phyloP scores from a whole-genome alignment of 2,329 filamentous ascomycete genomes.

The Aspergillus aculeatus region DNA sequence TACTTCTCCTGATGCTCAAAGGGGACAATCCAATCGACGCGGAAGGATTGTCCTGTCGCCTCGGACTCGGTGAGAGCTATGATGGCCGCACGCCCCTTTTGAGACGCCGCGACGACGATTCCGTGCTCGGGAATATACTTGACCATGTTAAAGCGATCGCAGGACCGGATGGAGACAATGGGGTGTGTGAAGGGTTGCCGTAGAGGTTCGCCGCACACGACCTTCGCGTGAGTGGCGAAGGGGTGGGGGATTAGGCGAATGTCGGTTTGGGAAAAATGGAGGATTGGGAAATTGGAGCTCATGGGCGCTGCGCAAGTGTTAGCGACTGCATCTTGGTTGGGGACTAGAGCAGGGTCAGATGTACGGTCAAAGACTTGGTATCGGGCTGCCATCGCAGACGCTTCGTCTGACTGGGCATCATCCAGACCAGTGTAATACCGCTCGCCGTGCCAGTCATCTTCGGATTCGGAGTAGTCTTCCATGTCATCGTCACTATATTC shows the following conservation, averaged over 20 bases:
- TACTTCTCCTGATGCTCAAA: conserved; percentile 49
- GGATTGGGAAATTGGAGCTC: conserved; percentile 38
- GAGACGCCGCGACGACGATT: conserved; percentile 57
- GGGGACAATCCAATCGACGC: conserved; percentile 59
- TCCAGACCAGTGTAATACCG: conserved; percentile 17
- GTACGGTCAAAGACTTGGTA: conserved; percentile 22
- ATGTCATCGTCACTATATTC: conserved; percentile 19
- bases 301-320: conserved; percentile 19
- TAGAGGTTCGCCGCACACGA: conserved; percentile 33
- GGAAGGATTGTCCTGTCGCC: conserved; percentile 46
- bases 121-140: conserved; percentile 60
- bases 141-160: conserved; percentile 58
- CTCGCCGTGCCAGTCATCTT: conserved; percentile 16
- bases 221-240: conserved; percentile 29
- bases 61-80: conserved; percentile 50
- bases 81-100: conserved; percentile 57
- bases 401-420: conserved; percentile 17
- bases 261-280: conserved; percentile 43
- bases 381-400: conserved; percentile 9
- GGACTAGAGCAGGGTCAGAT: conserved; percentile 1
- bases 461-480: conserved; percentile 15
- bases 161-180: conserved; percentile 24
- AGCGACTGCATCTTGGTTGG: background rate
- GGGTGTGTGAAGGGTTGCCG: conserved; percentile 28
- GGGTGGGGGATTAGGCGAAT: conserved; percentile 40